Percentiles rank a stretch among this genome's conserved stretches.
Evolutionary conservation across 306 rosid species (phyloP).

Genomic region (Cucurbita argyrosperma): DNA sequence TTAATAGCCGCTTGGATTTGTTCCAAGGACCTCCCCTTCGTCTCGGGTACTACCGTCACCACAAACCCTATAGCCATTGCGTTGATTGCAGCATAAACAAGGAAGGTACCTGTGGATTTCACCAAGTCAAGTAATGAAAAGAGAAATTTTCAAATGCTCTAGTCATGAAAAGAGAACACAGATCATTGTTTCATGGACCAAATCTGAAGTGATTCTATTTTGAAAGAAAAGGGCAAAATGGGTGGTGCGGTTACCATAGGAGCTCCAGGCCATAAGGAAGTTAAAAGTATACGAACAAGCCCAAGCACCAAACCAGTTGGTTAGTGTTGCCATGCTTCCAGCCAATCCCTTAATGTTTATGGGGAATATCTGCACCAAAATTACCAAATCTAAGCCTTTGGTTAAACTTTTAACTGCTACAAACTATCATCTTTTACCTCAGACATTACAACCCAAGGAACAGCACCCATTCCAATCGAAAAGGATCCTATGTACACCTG

Average conservation of each 20-base stretch:
- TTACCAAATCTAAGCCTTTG: not conserved
- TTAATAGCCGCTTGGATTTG: conserved; percentile 71
- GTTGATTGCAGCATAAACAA: conserved; percentile 61
- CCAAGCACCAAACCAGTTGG: conserved; percentile 96
- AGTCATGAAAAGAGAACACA: not conserved
- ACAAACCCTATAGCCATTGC: conserved; percentile 55
- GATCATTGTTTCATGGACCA: not conserved
- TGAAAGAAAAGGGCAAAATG: not conserved
- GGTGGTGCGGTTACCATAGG: conserved; percentile 35
- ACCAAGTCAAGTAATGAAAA: not conserved
- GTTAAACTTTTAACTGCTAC: not conserved
- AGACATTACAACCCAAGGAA: conserved; percentile 96
- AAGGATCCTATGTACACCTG: conserved; percentile 65
- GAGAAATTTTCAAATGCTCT: not conserved
- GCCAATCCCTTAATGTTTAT: conserved; percentile 70
- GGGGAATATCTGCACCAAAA: conserved; percentile 60
- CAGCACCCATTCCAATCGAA: conserved; percentile 85
- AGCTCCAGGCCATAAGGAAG: conserved; percentile 75
- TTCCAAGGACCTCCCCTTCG: conserved; percentile 82
- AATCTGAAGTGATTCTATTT: not conserved
- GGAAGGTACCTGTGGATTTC: conserved; percentile 51
- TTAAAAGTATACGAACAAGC: conserved; percentile 76
- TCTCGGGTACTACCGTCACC: conserved; percentile 57
- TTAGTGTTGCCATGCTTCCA: conserved; percentile 77
- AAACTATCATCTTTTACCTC: conserved; percentile 34